Conservation (phyloP, 2,329 filamentous ascomycete genomes). For the Didymella pomorum region DNA sequence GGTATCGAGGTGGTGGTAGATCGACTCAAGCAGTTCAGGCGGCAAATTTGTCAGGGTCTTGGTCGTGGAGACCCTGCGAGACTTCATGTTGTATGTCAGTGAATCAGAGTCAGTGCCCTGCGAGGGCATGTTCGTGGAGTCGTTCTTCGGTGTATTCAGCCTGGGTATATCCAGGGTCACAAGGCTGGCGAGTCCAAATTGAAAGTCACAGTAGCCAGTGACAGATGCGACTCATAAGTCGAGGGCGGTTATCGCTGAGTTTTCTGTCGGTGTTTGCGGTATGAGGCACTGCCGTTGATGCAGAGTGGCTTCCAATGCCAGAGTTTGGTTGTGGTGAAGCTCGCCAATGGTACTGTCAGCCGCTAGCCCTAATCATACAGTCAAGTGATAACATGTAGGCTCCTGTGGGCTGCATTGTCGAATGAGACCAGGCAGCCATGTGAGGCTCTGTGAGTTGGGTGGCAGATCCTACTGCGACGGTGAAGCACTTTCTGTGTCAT, state of each 20-base stretch:
- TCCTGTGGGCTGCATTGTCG: background rate
- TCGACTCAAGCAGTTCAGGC: conserved; percentile 28
- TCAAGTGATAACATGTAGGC: background rate
- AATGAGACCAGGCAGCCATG: conserved; percentile 2
- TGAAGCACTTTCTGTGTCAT: background rate
- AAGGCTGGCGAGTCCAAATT: background rate
- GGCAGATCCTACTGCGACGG: background rate
- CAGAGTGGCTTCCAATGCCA: background rate
- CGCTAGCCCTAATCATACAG: background rate
- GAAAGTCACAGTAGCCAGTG: background rate
- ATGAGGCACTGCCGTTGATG: background rate
- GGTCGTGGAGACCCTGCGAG: background rate
- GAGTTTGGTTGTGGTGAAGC: background rate
- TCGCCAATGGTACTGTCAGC: background rate
- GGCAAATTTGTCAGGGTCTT: conserved; percentile 25
- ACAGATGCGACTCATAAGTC: background rate
- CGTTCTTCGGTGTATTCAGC: background rate
- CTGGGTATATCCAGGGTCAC: background rate
- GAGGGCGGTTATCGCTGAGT: background rate
- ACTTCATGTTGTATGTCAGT: background rate
- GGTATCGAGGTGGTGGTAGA: conserved; percentile 30
- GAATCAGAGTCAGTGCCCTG: background rate
- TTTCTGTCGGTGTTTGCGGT: background rate
- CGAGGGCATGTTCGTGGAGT: background rate
- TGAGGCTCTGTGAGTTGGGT: conserved; percentile 10